Evolutionary conservation across 192 early-diverging fungal species (phyloP).

Genomic region (Entomortierella beljakovae): DNA sequence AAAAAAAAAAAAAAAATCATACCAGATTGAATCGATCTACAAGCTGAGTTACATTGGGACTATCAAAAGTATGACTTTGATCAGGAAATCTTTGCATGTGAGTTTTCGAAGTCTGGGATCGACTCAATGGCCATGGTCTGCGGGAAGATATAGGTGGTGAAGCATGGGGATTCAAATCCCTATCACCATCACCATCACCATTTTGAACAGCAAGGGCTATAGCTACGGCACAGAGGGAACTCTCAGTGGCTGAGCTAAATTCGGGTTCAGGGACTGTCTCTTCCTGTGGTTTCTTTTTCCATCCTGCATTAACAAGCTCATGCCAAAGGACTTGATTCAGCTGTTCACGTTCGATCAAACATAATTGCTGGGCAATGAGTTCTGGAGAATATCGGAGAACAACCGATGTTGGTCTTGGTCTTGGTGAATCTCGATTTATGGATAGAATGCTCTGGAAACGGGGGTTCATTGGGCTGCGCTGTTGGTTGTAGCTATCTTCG

Average conservation of each 20-base stretch:
- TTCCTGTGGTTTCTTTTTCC: constrained; percentile 61
- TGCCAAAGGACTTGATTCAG: constrained; percentile 64
- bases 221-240: not conserved
- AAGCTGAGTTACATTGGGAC: constrained; percentile 31
- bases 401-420: constrained; percentile 30
- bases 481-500: constrained; percentile 29
- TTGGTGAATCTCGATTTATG: constrained; percentile 2
- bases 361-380: constrained; percentile 67
- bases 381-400: constrained; percentile 61
- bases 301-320: constrained; percentile 63
- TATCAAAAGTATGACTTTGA: constrained; percentile 4
- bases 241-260: not conserved
- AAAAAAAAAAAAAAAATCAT: constrained; percentile 3
- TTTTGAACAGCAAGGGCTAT: not conserved
- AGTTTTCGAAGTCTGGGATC: constrained; percentile 3
- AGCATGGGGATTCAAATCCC: constrained; percentile 1
- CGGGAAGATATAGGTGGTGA: not conserved
- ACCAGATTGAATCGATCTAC: constrained; percentile 52
- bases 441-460: constrained; percentile 38
- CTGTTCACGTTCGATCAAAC: constrained; percentile 64
- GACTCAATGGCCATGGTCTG: constrained; percentile 14
- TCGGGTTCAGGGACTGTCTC: not conserved
- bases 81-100: constrained; percentile 6
- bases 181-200: not conserved
- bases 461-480: constrained; percentile 38